Conservation (phyloP, 768 basidiomycete genomes). For the Pisolithus sp. region DNA sequence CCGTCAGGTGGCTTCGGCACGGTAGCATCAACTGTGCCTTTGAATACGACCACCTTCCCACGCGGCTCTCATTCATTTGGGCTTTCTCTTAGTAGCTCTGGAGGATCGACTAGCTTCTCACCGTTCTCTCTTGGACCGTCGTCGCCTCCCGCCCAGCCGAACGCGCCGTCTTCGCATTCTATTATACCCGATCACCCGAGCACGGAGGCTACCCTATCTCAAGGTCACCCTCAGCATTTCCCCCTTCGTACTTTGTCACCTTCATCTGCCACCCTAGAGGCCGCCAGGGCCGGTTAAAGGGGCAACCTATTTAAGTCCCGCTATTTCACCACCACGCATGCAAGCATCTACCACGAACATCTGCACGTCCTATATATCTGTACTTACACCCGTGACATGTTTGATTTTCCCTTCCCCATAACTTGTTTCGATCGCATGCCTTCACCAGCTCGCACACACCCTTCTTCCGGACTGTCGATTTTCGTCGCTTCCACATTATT, state of each 20-base stretch:
- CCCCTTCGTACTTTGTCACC: slow-evolving; percentile 33
- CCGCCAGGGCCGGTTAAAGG: slow-evolving; percentile 35
- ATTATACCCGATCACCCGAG: slow-evolving; percentile 32
- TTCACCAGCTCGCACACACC: slow-evolving; percentile 2
- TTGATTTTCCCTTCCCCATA: slow-evolving; percentile 22
- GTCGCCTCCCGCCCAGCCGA: slow-evolving; percentile 24
- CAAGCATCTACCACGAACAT: slow-evolving; percentile 34
- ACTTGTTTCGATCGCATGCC: slow-evolving; percentile 23
- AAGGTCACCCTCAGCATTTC: slow-evolving; percentile 34
- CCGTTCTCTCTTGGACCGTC: slow-evolving; percentile 29
- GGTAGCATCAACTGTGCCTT: slow-evolving; percentile 16
- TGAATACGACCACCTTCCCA: slow-evolving; percentile 21
- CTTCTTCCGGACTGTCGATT: slow-evolving; percentile 9
- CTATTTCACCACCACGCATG: slow-evolving; percentile 32
- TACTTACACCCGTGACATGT: slow-evolving; percentile 33
- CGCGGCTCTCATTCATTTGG: slow-evolving; percentile 29
- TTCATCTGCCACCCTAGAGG: slow-evolving; percentile 34
- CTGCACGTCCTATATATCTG: slow-evolving; percentile 37
- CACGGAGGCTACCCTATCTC: slow-evolving; percentile 23
- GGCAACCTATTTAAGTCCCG: slow-evolving; percentile 31
- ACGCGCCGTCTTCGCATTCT: slow-evolving; percentile 25
- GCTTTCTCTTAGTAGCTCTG: slow-evolving; percentile 22
- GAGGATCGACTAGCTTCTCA: slow-evolving; percentile 19
- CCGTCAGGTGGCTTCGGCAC: slow-evolving; percentile 25
- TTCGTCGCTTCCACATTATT: slow-evolving; percentile 22